Base-by-base conservation (phyloP, 352 stramenopile species). In the Pythium coloratum region DNA sequence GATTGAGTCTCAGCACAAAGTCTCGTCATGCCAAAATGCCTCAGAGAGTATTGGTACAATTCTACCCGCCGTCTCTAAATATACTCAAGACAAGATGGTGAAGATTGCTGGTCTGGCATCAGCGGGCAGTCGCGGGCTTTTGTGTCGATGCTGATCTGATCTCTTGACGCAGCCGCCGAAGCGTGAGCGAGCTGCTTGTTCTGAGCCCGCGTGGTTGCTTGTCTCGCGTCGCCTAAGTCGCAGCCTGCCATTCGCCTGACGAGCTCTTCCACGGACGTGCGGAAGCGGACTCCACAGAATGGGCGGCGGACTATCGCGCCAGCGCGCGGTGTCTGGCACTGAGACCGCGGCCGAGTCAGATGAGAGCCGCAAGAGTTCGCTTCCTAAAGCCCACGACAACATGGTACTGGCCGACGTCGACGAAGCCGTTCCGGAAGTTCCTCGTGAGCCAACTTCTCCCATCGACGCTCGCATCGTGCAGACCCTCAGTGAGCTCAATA, bases 381-480 rank as follows among this genome's bases (percentile, higher is more conserved):
- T 44, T 44, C 6, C 38, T 3, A 44, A 44, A 9, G 5, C 6
- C 5, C 8, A 44, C 2, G 38, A 44, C 2, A 18, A 12, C 8
- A 44, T 44, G 38, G 38, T 44, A 9, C 38, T 44, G 38, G 38
- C 38, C 14, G 26, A n/a, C 13, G 18, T 51, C 18, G 60, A 66
- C 16, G 47, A 36, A 10, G 20, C 42, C 18, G 49, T 36, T 26
- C 36, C 61, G 2, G 38, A 67, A 1, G 61, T 55, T 8, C 51
- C 61, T 4, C 61, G 61, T 36, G 26, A 67, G 24, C 61, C 61
- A 0, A 67, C 61, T 18, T 61, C 84, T 9, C 74, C 70, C 18
- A 92, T 92, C 54, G 80, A 92, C 49, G 75, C 67, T 2, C 85
- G 85, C 10, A 92, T 94, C 50, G 55, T 92, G 2, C 61, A 83